These are phyloP conservation scores for Penicillium waksmanii DNA, from an alignment of 495 filamentous ascomycete genomes.

Conservation along the genomic window DNA sequence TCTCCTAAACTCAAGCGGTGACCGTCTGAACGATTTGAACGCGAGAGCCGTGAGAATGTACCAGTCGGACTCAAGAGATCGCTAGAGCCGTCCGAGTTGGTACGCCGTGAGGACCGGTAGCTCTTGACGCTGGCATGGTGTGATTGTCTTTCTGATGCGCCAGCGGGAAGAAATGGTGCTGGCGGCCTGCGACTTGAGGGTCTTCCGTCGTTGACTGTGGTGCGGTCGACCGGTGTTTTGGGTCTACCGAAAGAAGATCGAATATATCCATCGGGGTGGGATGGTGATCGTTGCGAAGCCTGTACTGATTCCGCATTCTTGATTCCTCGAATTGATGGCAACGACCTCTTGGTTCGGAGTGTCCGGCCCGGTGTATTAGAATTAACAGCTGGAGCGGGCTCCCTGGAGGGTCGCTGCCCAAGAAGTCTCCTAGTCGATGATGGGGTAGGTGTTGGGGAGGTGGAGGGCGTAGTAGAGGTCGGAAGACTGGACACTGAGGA, in stretches of 20 bases:
- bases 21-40: conserved; percentile 48
- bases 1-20: conserved; percentile 45
- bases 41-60: conserved; percentile 54
- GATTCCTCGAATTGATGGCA: conserved; percentile 72
- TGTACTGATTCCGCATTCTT: conserved; percentile 40
- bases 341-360: conserved; percentile 83
- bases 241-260: conserved; percentile 57
- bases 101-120: conserved; percentile 70
- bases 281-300: conserved; percentile 40
- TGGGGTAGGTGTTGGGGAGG: conserved; percentile 50
- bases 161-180: conserved; percentile 81
- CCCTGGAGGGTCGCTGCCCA: conserved; percentile 58
- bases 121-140: conserved; percentile 77
- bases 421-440: conserved; percentile 64
- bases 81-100: conserved; percentile 69
- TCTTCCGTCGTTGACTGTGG: conserved; percentile 51
- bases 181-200: conserved; percentile 61
- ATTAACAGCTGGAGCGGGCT: conserved; percentile 52
- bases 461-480: conserved; percentile 52
- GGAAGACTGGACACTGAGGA: conserved; percentile 68
- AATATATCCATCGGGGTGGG: conserved; percentile 44
- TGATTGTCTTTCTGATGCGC: conserved; percentile 71
- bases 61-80: conserved; percentile 50
- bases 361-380: conserved; percentile 73
- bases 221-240: conserved; percentile 73